phyloP scores from a whole-genome alignment of 805 yeast genomes.

The Ogataea degrootiae region DNA sequence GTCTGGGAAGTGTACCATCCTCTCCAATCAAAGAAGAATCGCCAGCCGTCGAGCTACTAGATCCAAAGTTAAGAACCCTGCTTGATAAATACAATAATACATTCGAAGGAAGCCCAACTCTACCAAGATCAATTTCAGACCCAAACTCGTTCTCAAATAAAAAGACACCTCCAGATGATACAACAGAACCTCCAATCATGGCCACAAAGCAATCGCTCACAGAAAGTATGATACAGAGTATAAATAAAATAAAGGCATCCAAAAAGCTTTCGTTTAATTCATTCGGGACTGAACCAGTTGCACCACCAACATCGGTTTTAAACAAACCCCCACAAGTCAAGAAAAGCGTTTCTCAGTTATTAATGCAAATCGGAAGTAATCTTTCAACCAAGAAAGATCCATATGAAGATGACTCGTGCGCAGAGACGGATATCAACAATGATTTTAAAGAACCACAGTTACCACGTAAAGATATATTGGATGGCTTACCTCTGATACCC shows the following conservation, averaged over 20 bases:
- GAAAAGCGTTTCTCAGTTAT: conserved; percentile 23
- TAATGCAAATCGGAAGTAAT: conserved; percentile 21
- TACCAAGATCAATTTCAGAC: conserved; percentile 21
- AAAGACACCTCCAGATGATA: conserved; percentile 5
- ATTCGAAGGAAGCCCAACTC: conserved; percentile 25
- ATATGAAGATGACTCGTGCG: background rate
- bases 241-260: conserved; percentile 37
- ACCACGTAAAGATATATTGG: background rate
- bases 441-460: too few relatives aligned
- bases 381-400: conserved; percentile 1
- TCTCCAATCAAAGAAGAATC: conserved; percentile 37
- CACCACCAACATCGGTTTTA: conserved; percentile 1
- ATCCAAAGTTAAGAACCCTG: conserved; percentile 28
- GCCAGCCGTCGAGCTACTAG: conserved; percentile 18
- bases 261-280: conserved; percentile 5
- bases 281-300: background rate
- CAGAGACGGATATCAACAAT: too few relatives aligned
- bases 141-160: conserved; percentile 34
- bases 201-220: conserved; percentile 23
- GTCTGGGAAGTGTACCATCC: conserved; percentile 29
- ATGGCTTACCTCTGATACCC: background rate
- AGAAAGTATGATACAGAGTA: conserved; percentile 31
- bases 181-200: conserved; percentile 17
- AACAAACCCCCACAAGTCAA: background rate
- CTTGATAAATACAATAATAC: conserved; percentile 40